A percentile compares a stretch with the other conserved stretches of the same genome.
These are phyloP conservation scores for Ophiocordyceps unilateralis DNA, from an alignment of 2,329 filamentous ascomycete genomes.

Conservation along the genomic window DNA sequence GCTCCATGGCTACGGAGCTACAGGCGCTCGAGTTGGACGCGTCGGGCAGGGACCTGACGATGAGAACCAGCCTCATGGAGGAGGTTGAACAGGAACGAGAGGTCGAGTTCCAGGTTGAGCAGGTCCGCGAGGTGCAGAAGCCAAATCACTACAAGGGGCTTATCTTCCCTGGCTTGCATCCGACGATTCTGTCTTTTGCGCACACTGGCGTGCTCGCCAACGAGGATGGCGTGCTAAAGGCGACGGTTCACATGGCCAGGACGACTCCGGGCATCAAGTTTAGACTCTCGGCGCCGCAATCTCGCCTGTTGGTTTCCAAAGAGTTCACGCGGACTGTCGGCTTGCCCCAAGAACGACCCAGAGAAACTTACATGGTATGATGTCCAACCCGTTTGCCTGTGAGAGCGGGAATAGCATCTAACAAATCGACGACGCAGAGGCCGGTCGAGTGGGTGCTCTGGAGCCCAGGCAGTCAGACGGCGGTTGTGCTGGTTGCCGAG, in stretches of 20 bases:
- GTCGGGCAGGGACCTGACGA: neutral
- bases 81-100: conserved; percentile 45
- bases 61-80: conserved; percentile 19
- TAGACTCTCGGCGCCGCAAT: conserved; percentile 1
- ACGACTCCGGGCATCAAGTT: conserved; percentile 15
- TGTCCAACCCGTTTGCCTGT: neutral
- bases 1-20: neutral
- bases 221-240: conserved; percentile 8
- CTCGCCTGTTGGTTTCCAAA: conserved; percentile 17
- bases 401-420: neutral
- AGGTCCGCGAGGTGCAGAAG: conserved; percentile 35
- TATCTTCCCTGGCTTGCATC: conserved; percentile 26
- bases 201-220: conserved; percentile 18
- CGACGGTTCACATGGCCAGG: conserved; percentile 22
- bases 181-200: conserved; percentile 26
- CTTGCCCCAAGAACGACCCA: neutral
- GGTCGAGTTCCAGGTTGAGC: conserved; percentile 39
- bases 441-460: conserved; percentile 47
- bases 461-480: conserved; percentile 26
- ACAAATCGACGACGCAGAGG: conserved; percentile 11
- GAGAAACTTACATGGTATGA: neutral
- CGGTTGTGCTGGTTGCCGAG: conserved; percentile 42
- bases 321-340: conserved; percentile 6
- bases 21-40: neutral
- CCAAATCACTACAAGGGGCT: conserved; percentile 21